Base-by-base conservation (phyloP, 352 stramenopile species). In the Achlya hypogyna region DNA sequence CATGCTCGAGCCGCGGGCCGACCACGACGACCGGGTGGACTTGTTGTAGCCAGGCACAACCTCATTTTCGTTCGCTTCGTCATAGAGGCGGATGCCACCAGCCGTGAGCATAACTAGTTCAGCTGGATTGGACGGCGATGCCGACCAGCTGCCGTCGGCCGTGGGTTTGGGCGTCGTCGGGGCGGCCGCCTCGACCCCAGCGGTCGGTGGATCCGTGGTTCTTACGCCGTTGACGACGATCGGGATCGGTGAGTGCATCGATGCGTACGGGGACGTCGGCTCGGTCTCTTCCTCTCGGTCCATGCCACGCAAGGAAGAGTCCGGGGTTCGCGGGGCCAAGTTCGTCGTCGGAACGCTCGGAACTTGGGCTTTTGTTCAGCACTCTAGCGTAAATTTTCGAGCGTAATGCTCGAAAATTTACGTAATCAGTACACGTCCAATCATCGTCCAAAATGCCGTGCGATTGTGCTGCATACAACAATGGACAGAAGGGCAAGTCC, bases 11-110 rank as follows among this genome's bases (percentile, higher is more conserved):
- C 49, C 49, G 23, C 49, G 23, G 6, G 29, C 49, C 45, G 60
- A 67, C 60, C 60, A 67, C 20, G 60, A 67, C 60, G 60, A 67
- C 12, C 60, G 60, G 12, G 60, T 67, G 6, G 60, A 67, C 16
- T 67, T 58, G 60, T 67, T 54, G 29, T 54, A 54, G 23, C 49
- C 49, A 6, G 49, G 49, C 23, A 54, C 49, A 16, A 54, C 49
- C 29, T 54, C 10, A 43, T 67, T 67, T 14, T 54, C 47, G n/a
- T 58, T 58, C n/a, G 5, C 51, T 56, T 67, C 60, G 20, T 67
- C 60, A 25, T 6, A 5, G 6, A 54, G 16, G 29, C 49, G 49
- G 29, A 54, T 54, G 16, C 49, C 49, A 14, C 49, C 49, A 16
- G 49, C 23, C 6, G 49, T 54, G 29, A 54, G 49, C 49, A 54